These are phyloP conservation scores for Polytolypa hystricis DNA, from an alignment of 2,329 filamentous ascomycete species.

Conservation along the genomic window DNA sequence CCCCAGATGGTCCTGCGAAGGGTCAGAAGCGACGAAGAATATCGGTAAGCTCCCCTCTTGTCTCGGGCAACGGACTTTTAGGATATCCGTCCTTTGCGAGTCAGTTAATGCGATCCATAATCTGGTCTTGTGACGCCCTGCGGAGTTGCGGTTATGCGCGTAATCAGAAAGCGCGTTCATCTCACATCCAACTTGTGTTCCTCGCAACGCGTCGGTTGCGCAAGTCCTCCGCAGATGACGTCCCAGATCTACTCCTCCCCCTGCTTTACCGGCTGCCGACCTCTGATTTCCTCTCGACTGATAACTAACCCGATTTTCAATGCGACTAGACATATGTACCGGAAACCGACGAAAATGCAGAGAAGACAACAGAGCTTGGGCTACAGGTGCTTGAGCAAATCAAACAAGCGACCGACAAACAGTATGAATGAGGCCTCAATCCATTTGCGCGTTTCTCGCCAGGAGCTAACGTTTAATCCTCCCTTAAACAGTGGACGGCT, in stretches of 20 bases:
- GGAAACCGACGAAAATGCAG: constrained; percentile 13
- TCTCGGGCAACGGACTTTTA: no score
- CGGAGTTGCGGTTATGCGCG: neutral
- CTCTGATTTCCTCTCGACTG: neutral
- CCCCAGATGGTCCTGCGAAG: constrained; percentile 9
- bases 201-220: neutral
- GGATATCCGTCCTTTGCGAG: neutral
- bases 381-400: constrained; percentile 12
- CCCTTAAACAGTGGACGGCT: constrained; percentile 50
- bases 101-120: no score
- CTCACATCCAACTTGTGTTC: neutral
- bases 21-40: constrained; percentile 12
- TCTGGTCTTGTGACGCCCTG: no score
- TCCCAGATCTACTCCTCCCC: neutral
- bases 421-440: constrained; percentile 7
- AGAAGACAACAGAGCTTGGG: constrained; percentile 10
- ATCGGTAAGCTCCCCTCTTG: constrained; percentile 12
- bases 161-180: neutral
- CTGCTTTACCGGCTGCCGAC: neutral
- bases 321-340: constrained; percentile 15
- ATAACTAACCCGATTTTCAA: neutral
- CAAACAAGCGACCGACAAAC: constrained; percentile 12
- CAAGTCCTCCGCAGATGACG: neutral
- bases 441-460: neutral
- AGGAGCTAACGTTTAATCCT: neutral